phyloP scores from a whole-genome alignment of 768 basidiomycete species.

The Mycena vitilis region DNA sequence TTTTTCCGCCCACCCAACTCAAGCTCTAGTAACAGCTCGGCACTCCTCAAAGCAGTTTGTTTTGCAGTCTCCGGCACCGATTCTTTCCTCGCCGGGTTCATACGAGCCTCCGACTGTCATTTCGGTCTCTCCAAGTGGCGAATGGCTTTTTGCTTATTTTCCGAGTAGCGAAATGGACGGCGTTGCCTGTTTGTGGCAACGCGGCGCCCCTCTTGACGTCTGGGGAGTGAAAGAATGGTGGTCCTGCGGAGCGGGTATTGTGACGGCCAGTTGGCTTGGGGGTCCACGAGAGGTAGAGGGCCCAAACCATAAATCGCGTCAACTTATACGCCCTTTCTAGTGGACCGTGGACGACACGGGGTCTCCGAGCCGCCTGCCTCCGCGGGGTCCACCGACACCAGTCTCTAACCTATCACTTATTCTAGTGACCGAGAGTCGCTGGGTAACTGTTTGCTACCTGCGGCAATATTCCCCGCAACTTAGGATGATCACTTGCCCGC shows the following conservation, averaged over 20 bases:
- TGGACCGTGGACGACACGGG: conserved; percentile 63
- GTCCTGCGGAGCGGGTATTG: conserved; percentile 64
- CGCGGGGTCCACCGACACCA: conserved; percentile 66
- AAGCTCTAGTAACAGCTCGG: conserved; percentile 69
- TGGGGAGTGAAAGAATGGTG: conserved; percentile 73
- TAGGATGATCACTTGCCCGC: conserved; percentile 61
- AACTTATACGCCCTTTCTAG: conserved; percentile 46
- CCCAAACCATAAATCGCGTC: background rate
- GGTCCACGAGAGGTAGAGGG: conserved; percentile 66
- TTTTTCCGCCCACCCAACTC: conserved; percentile 74
- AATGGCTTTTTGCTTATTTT: conserved; percentile 82
- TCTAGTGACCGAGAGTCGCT: conserved; percentile 73
- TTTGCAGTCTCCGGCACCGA: conserved; percentile 63
- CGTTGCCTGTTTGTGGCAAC: conserved; percentile 73
- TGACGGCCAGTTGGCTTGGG: conserved; percentile 73
- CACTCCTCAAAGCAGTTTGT: conserved; percentile 76
- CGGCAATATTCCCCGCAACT: conserved; percentile 57
- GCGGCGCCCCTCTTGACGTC: conserved; percentile 66
- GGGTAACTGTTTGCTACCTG: conserved; percentile 65
- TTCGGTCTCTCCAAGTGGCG: conserved; percentile 66
- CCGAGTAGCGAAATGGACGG: conserved; percentile 65
- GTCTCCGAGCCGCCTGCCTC: conserved; percentile 65
- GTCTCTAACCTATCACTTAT: conserved; percentile 67
- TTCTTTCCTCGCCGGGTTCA: conserved; percentile 56
- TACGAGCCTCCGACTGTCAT: conserved; percentile 75